These are phyloP conservation scores for Cercospora zeina DNA, from an alignment of 2,329 filamentous ascomycete genomes.

Conservation along the genomic window DNA sequence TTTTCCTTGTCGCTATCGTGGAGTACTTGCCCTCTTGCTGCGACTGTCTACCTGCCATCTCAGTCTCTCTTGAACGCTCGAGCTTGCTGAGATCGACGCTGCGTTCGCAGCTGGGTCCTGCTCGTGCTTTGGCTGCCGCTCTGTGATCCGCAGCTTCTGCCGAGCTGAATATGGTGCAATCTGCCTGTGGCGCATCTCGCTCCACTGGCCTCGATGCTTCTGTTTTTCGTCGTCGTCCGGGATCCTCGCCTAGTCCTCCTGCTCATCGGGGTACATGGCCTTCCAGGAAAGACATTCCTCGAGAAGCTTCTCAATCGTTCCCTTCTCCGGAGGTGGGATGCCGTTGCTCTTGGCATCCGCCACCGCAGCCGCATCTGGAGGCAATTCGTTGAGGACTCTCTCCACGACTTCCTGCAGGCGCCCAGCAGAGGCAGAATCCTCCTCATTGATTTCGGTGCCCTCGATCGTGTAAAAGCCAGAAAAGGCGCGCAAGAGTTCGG, in stretches of 20 bases:
- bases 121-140: neutral
- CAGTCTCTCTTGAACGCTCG: neutral
- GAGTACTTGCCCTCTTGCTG: neutral
- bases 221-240: neutral
- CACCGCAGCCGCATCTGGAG: too few species aligned
- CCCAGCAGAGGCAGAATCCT: neutral
- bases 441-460: neutral
- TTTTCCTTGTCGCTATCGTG: neutral
- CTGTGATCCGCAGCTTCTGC: neutral
- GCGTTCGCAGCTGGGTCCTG: neutral
- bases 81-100: neutral
- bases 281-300: neutral
- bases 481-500: neutral
- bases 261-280: neutral
- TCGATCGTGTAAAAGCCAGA: neutral
- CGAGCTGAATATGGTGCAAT: neutral
- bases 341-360: neutral
- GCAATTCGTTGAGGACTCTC: neutral
- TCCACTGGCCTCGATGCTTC: neutral
- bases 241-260: neutral
- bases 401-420: neutral
- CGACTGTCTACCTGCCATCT: neutral
- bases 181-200: rapidly evolving
- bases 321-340: neutral
- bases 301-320: neutral